These are phyloP conservation scores for Evernia prunastri DNA, from an alignment of 495 filamentous ascomycete genomes.

Conservation along the genomic window DNA sequence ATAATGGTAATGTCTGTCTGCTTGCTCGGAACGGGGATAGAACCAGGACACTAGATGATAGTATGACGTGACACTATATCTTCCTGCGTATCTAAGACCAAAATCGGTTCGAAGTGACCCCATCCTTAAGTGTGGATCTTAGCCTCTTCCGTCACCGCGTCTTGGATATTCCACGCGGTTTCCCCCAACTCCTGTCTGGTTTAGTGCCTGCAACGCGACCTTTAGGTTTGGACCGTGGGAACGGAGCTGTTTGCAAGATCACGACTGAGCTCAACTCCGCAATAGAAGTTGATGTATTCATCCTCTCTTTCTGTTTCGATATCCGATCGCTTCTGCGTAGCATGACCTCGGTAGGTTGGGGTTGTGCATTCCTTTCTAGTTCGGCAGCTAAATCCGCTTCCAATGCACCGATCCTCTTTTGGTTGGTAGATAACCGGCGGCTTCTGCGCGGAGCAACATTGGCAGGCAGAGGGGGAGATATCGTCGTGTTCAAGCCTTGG, in stretches of 20 bases:
- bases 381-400: too few relatives aligned
- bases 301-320: too few relatives aligned
- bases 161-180: slow-evolving; percentile 2
- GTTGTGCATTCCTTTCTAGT: too few relatives aligned
- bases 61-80: slow-evolving; percentile 7
- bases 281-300: slow-evolving; percentile 6
- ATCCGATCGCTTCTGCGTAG: too few relatives aligned
- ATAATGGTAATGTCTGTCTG: slow-evolving; percentile 2
- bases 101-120: slow-evolving; percentile 4
- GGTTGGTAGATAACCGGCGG: too few relatives aligned
- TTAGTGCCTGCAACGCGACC: too few relatives aligned
- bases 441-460: slow-evolving; percentile 2
- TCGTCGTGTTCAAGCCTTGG: neutral
- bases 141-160: slow-evolving; percentile 1
- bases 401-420: too few relatives aligned
- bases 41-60: too few relatives aligned
- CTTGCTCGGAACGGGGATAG: slow-evolving; percentile 4
- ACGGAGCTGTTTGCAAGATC: slow-evolving; percentile 5
- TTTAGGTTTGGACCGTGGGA: too few relatives aligned
- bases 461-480: neutral
- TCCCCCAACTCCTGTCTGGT: too few relatives aligned
- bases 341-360: too few relatives aligned
- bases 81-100: neutral
- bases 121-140: slow-evolving; percentile 6
- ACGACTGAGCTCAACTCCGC: slow-evolving; percentile 2